These are phyloP conservation scores for Pyrrhoderma noxium DNA, from an alignment of 1,284 basidiomycete genomes.

Conservation along the genomic window DNA sequence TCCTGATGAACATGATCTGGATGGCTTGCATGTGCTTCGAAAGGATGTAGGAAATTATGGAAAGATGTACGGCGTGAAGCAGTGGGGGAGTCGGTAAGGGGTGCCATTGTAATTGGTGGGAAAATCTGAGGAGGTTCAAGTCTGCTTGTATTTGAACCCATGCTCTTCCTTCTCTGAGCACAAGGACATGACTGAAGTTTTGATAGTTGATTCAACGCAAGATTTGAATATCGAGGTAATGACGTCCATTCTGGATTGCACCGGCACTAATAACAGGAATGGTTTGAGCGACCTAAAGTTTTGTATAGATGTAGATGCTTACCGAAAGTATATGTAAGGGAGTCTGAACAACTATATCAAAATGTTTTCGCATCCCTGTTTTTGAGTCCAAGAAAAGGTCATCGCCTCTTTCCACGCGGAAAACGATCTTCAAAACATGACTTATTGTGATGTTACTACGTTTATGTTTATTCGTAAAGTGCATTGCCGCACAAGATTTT, in stretches of 20 bases:
- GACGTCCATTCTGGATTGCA: constrained; percentile 74
- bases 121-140: constrained; percentile 3
- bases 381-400: constrained; percentile 56
- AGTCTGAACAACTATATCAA: constrained; percentile 86
- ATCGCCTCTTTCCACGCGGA: constrained; percentile 82
- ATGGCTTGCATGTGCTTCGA: background rate
- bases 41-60: constrained; percentile 3
- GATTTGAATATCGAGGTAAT: constrained; percentile 61
- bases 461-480: constrained; percentile 79
- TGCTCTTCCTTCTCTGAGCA: constrained; percentile 18
- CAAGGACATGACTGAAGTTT: constrained; percentile 41
- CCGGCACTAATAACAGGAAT: constrained; percentile 45
- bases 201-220: constrained; percentile 30
- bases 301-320: constrained; percentile 26
- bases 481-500: constrained; percentile 47
- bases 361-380: constrained; percentile 69
- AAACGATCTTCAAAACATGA: constrained; percentile 77
- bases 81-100: background rate
- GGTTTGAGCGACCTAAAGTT: constrained; percentile 2
- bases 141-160: constrained; percentile 3
- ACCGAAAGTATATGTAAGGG: constrained; percentile 78
- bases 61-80: background rate
- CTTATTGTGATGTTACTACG: constrained; percentile 74
- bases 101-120: constrained; percentile 2
- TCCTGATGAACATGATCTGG: background rate